Percentiles rank a stretch among this genome's conserved stretches.
Conservation (phyloP, 208 protist species). For the Leptomonas seymouri region DNA sequence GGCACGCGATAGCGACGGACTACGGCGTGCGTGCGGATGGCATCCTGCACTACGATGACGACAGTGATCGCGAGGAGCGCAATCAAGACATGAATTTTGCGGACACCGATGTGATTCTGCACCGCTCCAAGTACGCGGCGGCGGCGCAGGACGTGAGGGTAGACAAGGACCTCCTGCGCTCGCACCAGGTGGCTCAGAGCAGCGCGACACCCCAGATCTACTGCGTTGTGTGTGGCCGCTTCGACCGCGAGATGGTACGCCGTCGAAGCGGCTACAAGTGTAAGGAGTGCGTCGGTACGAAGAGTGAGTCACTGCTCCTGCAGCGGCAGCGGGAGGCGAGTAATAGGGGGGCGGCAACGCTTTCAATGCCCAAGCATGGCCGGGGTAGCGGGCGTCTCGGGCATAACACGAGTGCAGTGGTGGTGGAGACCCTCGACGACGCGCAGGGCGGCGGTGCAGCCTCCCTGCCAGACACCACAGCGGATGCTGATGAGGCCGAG, state of each 20-base stretch:
- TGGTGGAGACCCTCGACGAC: conserved; percentile 28
- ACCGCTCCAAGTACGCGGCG: conserved; percentile 44
- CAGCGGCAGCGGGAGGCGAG: conserved; percentile 49
- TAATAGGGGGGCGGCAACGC: conserved; percentile 7
- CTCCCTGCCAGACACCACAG: neutral
- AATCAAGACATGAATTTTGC: conserved; percentile 74
- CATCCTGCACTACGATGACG: conserved; percentile 73
- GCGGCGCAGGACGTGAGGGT: conserved; percentile 55
- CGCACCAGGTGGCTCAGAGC: conserved; percentile 38
- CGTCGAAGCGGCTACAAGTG: conserved; percentile 83
- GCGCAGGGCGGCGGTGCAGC: neutral
- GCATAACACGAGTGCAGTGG: conserved; percentile 12
- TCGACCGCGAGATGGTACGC: conserved; percentile 79
- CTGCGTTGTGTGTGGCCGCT: conserved; percentile 84
- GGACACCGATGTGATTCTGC: conserved; percentile 77
- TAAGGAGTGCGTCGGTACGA: conserved; percentile 73
- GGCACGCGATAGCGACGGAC: conserved; percentile 68
- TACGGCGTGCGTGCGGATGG: conserved; percentile 73
- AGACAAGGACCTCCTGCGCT: conserved; percentile 69
- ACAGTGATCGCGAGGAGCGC: conserved; percentile 74
- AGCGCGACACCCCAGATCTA: conserved; percentile 60
- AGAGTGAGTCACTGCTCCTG: conserved; percentile 74
- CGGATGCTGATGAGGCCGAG: neutral
- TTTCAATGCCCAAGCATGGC: neutral
- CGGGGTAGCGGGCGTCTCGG: conserved; percentile 9